A percentile compares a stretch with the other conserved stretches of the same genome.
Evolutionary conservation across 2,329 filamentous ascomycete species (phyloP).

Genomic region (Periconia sp.): DNA sequence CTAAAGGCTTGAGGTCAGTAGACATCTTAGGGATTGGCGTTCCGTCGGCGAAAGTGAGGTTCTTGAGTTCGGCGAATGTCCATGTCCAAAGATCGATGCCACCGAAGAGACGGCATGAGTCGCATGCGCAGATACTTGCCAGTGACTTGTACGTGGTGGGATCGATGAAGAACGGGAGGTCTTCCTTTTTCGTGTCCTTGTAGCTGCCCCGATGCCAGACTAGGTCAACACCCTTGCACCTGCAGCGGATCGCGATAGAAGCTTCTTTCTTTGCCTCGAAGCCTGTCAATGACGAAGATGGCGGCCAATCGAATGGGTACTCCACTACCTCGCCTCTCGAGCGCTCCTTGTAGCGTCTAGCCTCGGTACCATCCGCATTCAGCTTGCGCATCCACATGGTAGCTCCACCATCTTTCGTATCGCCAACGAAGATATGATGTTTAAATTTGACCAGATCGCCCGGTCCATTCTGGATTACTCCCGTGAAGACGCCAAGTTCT

Average conservation of each 20-base stretch:
- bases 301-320: constrained; percentile 43
- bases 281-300: constrained; percentile 6
- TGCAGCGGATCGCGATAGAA: constrained; percentile 51
- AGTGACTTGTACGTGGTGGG: constrained; percentile 50
- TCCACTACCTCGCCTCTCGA: constrained; percentile 20
- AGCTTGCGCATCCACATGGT: constrained; percentile 52
- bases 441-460: constrained; percentile 34
- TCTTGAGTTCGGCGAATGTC: constrained; percentile 51
- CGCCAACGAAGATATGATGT: constrained; percentile 54
- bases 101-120: constrained; percentile 54
- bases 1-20: constrained; percentile 43
- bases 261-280: constrained; percentile 21
- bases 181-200: constrained; percentile 22
- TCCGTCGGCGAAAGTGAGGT: constrained; percentile 43
- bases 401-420: constrained; percentile 61
- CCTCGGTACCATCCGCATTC: constrained; percentile 40
- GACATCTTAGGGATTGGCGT: constrained; percentile 38
- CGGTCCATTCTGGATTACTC: constrained; percentile 42
- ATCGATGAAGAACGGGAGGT: constrained; percentile 54
- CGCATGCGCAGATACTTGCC: constrained; percentile 53
- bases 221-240: constrained; percentile 56
- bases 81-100: constrained; percentile 55
- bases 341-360: constrained; percentile 21
- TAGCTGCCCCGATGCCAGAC: constrained; percentile 45
- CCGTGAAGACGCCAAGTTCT: constrained; percentile 47